Conservation (phyloP, 176 grass and related monocot species). For the Otatea glauca region DNA sequence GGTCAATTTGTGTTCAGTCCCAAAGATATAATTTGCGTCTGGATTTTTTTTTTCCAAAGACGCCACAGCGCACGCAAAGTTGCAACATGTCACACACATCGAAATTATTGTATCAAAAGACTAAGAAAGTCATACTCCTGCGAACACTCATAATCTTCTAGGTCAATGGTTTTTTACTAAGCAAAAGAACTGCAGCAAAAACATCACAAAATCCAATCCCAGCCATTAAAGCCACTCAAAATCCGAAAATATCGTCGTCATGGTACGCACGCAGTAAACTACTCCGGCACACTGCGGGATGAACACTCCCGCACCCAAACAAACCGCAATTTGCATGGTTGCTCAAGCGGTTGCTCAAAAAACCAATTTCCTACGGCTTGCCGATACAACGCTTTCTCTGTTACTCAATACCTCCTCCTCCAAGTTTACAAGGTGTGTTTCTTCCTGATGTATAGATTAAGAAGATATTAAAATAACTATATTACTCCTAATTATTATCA, state of each 20-base stretch:
- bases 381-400: not conserved
- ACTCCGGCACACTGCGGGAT: not conserved
- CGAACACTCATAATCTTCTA: no score
- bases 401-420: no score
- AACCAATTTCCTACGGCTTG: not conserved
- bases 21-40: no score
- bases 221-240: slow-evolving; percentile 2
- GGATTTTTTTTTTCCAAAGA: no score
- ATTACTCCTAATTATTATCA: no score
- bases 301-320: slow-evolving; percentile 9
- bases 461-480: no score
- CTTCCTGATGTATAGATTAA: no score
- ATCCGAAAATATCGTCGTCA: slow-evolving; percentile 13
- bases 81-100: not conserved
- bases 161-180: not conserved
- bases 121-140: no score
- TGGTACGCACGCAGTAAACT: slow-evolving; percentile 38
- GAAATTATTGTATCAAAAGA: not conserved
- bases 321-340: slow-evolving; percentile 20
- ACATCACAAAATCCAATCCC: not conserved
- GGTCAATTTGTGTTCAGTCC: no score
- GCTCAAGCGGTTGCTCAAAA: not conserved
- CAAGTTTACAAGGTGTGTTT: no score
- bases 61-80: not conserved
- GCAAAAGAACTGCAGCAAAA: not conserved